Base-by-base conservation (phyloP, 1,139 yeast species). In the Geotrichum bryndzae region DNA sequence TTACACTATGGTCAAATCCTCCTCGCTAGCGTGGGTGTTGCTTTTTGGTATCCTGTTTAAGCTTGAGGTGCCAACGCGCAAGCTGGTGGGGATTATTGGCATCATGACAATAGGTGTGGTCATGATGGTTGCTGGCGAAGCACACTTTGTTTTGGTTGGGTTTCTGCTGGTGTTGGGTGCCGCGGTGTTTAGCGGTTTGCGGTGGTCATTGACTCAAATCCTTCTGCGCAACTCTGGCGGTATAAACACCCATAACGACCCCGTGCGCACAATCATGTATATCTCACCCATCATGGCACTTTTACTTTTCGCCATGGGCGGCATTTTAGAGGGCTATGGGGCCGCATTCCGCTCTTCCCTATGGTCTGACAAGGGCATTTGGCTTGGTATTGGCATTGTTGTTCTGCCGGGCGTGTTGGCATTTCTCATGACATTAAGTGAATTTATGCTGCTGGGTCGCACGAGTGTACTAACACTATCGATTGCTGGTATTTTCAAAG, bases 201-300 rank as follows among this genome's bases (percentile, higher is more conserved):
- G 99, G 67, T 94, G 99, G 99, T 92, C 96, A 0, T 83, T 91
- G 67, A 91, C 98, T 2, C 98, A 94, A 72, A 74, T 94, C 35
- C 79, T 92, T 22, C 77, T 94, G 62, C 85, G 84, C 67, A 55
- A 54, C 38, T 45, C 33, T 18, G 50, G 53, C 6, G 54, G 60
- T 29, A 57, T 62, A 22, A 81, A 79, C 61, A 64, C 66, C 10
- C 67, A 66, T 35, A 63, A 70, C 60, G 90, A 91, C 70, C 96
- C 98, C 2, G 83, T 94, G 35, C 80, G 87, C 55, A 90, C 98
- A 3, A 90, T 94, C 57, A 81, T 88, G 69, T 89, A 88, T 69
- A 76, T 94, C 27, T 84, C 96, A 0, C 98, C 99, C 0, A 81
- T 89, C 27, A 92, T 92, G 96, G 84, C 86, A 62, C 58, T 82